Evolutionary conservation across 805 yeast genomes (phyloP).

Genomic region (Suhomyces vadensis): DNA sequence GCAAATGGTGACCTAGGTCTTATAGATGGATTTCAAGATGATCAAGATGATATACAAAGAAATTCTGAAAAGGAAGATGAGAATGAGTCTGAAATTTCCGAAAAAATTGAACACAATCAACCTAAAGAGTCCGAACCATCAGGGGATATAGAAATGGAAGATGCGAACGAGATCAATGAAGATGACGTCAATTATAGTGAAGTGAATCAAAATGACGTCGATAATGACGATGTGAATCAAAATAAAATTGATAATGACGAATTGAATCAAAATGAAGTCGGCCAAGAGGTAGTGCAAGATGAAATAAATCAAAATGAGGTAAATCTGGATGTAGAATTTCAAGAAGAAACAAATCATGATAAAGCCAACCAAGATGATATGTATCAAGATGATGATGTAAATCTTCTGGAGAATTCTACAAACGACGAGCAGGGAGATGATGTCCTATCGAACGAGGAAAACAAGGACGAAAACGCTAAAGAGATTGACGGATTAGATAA

Average conservation of each 20-base stretch:
- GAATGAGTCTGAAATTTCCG: not conserved
- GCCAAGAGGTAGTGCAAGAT: not conserved
- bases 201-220: conserved; percentile 6
- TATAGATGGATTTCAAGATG: not conserved
- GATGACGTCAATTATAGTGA: not conserved
- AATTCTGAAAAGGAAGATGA: not conserved
- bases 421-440: conserved; percentile 8
- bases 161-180: not conserved
- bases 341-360: not conserved
- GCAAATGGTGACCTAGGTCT: not conserved
- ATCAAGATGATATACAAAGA: not conserved
- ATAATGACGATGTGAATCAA: conserved; percentile 18
- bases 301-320: conserved; percentile 1
- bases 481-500: not conserved
- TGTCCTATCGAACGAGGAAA: conserved; percentile 7
- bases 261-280: not conserved
- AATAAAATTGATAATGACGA: too few species aligned
- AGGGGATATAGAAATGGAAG: conserved; percentile 11
- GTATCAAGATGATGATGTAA: not conserved
- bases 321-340: not conserved
- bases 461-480: not conserved
- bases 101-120: not conserved
- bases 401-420: conserved; percentile 2
- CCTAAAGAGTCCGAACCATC: not conserved
- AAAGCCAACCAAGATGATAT: not conserved